These are phyloP conservation scores for Penicillium concentricum DNA, from an alignment of 2,329 filamentous ascomycete species.

Conservation along the genomic window DNA sequence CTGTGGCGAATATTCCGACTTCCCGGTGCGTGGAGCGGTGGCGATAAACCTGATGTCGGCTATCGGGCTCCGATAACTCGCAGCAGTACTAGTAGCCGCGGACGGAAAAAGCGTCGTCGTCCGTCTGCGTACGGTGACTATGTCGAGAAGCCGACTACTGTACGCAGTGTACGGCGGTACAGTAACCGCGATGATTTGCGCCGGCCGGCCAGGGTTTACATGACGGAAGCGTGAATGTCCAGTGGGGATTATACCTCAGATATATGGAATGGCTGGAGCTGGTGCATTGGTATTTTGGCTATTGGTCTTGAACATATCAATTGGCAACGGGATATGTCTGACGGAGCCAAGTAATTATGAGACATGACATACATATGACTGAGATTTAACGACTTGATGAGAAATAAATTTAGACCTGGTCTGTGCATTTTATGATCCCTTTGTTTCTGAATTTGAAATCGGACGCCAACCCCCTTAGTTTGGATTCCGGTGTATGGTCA, in stretches of 20 bases:
- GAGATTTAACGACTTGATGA: slow-evolving; percentile 1
- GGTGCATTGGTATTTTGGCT: not conserved
- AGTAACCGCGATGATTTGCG: slow-evolving; percentile 28
- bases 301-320: not conserved
- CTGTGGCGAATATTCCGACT: slow-evolving; percentile 32
- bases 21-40: slow-evolving; percentile 22
- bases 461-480: not conserved
- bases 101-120: slow-evolving; percentile 21
- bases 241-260: not conserved
- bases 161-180: slow-evolving; percentile 25
- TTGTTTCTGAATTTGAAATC: not conserved
- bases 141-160: slow-evolving; percentile 31
- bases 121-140: slow-evolving; percentile 32
- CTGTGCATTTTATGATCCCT: not conserved
- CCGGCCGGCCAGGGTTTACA: slow-evolving; percentile 39
- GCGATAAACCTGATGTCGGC: slow-evolving; percentile 25
- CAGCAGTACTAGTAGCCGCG: slow-evolving; percentile 10
- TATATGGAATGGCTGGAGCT: not conserved
- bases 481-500: not conserved
- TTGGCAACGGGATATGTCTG: not conserved
- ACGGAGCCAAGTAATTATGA: slow-evolving; percentile 1
- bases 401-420: not conserved
- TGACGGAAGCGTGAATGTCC: slow-evolving; percentile 56
- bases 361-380: slow-evolving; percentile 2
- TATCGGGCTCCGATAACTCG: slow-evolving; percentile 22